Percentiles rank a stretch among this genome's conserved stretches.
These are phyloP conservation scores for Zopfochytrium polystomum DNA, from an alignment of 371 early-diverging fungal species.

Conservation along the genomic window DNA sequence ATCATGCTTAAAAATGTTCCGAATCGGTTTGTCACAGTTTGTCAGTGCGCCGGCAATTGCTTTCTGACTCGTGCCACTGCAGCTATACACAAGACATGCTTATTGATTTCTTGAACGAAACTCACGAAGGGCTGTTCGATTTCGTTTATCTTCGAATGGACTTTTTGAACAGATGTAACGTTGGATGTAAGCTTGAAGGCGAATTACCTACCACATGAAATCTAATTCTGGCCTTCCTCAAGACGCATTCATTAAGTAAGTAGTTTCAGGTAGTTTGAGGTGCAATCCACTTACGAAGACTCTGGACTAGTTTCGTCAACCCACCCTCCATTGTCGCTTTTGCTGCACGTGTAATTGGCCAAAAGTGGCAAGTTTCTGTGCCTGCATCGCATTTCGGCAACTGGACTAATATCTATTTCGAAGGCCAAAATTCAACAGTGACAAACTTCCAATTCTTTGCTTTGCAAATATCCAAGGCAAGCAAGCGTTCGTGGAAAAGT, in stretches of 20 bases:
- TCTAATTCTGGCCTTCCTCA: conserved; percentile 46
- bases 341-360: conserved; percentile 73
- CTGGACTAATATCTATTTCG: not conserved
- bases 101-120: conserved; percentile 71
- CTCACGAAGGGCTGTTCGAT: conserved; percentile 61
- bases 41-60: not conserved
- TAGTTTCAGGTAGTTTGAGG: not conserved
- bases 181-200: conserved; percentile 21
- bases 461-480: conserved; percentile 91
- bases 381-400: not conserved
- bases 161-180: conserved; percentile 66
- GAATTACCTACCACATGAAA: not conserved
- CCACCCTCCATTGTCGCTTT: conserved; percentile 66
- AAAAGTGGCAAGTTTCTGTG: conserved; percentile 57
- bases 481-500: conserved; percentile 74
- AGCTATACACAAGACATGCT: conserved; percentile 63
- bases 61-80: not conserved
- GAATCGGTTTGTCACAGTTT: conserved; percentile 60
- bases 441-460: conserved; percentile 78
- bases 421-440: conserved; percentile 78
- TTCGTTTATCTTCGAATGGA: conserved; percentile 91
- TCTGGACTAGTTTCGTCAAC: conserved; percentile 54
- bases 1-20: conserved; percentile 93
- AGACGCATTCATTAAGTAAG: conserved; percentile 79
- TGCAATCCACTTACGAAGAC: not conserved